Base-by-base conservation (phyloP, 176 grass and related monocot genomes). In the Rhynchospora pubera region DNA sequence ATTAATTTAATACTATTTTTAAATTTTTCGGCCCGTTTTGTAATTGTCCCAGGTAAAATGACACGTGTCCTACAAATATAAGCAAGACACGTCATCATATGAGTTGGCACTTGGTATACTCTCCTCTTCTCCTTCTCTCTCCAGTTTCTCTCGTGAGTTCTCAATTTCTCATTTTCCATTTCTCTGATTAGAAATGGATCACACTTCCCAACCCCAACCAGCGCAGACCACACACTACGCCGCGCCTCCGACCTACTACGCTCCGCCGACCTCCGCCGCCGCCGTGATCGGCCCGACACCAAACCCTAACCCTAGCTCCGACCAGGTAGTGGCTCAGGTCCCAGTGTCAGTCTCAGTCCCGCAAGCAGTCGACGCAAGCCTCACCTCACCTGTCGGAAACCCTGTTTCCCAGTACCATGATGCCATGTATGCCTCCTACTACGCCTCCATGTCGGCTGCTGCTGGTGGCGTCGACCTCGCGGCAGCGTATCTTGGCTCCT, bases 241-340 rank as follows among this genome's bases (percentile, higher is more conserved):
- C 3, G 79, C 61, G 12, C 79, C 61, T 43, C 60, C 79, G 59
- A 16, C 79, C 43, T 82, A 66, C 10, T 82, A 82, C 39, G 2
- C 21, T n/a, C 6, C 79, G 12, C 26, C 79, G 19, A 9, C 61
- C 79, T 15, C 59, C 42, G 2, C 43, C 16, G 15, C 18, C 2
- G n/a, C 57, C 3, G 11, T 45, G 2, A 58, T 62, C 78, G 57
- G 56, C 57, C 53, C 53, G 10, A 30, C 0, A 22, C 43, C 56
- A 52, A 64, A 82, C 60, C 79, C 79, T 65, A 81, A 52, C 79
- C 59, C 79, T 51, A 82, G 10, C 60, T 63, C 15, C 19, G 56
- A 59, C 18, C 53, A 77, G 39, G 26, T 21, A 23, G n/a, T 22
- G 58, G 19, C 9, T 61, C 58, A 24, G 34, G 65, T 69, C 32